Base-by-base conservation (phyloP, 768 basidiomycete genomes). In the Xanthoconium purpureum region DNA sequence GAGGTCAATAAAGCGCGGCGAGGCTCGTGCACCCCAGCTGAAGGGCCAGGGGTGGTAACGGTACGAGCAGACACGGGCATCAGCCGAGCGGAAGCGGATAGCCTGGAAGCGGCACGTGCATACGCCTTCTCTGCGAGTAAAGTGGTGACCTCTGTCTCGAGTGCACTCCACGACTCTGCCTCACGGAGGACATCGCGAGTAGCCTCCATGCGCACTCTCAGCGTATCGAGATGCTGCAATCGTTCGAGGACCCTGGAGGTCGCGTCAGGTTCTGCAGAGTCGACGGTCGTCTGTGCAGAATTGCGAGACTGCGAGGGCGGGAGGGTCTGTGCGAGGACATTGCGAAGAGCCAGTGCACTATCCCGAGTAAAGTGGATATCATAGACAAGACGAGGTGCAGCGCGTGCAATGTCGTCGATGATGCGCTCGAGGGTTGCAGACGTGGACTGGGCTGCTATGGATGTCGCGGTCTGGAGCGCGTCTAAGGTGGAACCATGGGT, bases 321-420 rank as follows among this genome's bases (percentile, higher is more conserved):
- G 15, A 83, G 73, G 0, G 82, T 78, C 33, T 78, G 78, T 30
- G 80, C 74, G 20, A 99, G 76, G 10, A 84, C 75, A 30, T 75
- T 76, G 57, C 90, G 88, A 24, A 98, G 79, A 3, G 89, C 81
- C 17, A 89, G 73, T 1, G 95, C 94, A 33, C 88, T 85, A 64
- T 98, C 96, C 42, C 91, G 88, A 85, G 98, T 95, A 76, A 97
- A 97, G 69, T 98, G 95, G 36, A 99, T 79, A 73, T 98, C 97
- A 70, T 97, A 98, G 2, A 91, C 85, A 45, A 99, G 80, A 38
- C 97, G 84, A 13, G 97, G 93, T 20, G 98, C 87, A 6, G 87
- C 84, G 47, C 94, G 84, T 3, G 95, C 93, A 42, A 98, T 91
- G 68, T 98, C 94, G 66, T 94, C 88, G 56, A 99, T 94, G 45